Evolutionary conservation across 768 basidiomycete genomes (phyloP).

Genomic region (Hericium rajendrae): DNA sequence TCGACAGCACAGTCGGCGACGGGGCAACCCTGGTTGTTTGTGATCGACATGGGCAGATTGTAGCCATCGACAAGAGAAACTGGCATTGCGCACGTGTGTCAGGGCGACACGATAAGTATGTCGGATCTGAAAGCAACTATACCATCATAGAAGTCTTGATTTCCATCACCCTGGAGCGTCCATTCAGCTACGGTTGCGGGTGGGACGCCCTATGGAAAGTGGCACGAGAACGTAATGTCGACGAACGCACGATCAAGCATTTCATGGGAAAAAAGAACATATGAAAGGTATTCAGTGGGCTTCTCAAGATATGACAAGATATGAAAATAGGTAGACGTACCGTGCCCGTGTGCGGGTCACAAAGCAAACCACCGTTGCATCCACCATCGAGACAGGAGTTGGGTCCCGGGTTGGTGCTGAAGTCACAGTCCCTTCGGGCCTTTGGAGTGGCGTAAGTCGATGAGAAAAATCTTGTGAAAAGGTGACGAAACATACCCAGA

Average conservation of each 20-base stretch:
- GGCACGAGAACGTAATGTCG: too few species aligned
- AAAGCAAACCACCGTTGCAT: conserved; percentile 20
- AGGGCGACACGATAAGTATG: too few species aligned
- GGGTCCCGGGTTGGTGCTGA: conserved; percentile 12
- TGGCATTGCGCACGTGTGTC: conserved; percentile 11
- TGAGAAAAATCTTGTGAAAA: too few species aligned
- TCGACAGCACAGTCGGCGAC: conserved; percentile 47
- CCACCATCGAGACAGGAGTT: conserved; percentile 17
- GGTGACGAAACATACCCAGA: conserved; percentile 13
- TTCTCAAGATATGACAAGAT: neutral
- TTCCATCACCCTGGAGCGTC: conserved; percentile 38
- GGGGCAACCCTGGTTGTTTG: conserved; percentile 44
- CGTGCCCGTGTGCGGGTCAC: conserved; percentile 15
- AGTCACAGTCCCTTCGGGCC: conserved; percentile 18
- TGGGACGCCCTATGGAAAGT: conserved; percentile 39
- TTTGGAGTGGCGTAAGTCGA: neutral
- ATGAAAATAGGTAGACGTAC: conserved; percentile 4
- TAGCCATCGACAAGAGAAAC: conserved; percentile 58
- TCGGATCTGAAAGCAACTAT: too few species aligned
- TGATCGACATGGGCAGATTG: conserved; percentile 51
- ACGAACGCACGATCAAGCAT: too few species aligned
- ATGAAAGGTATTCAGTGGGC: neutral
- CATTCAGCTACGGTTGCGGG: conserved; percentile 64
- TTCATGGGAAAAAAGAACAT: too few species aligned
- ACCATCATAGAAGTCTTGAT: conserved; percentile 55